Evolutionary conservation across 2,329 filamentous ascomycete species (phyloP).

Genomic region (Neopestalotiopsis sp.): DNA sequence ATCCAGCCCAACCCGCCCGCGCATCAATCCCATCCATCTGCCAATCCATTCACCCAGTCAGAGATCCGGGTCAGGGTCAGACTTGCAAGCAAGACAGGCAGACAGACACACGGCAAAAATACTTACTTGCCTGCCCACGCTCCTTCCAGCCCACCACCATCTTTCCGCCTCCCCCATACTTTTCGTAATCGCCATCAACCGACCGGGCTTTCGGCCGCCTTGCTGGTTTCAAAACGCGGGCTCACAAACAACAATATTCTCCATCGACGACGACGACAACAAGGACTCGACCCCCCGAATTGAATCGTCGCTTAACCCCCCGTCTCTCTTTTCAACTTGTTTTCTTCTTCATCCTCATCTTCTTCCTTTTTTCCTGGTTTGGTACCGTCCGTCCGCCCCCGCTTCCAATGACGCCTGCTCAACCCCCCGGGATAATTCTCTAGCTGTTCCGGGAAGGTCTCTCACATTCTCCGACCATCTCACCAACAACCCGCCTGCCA

Average conservation of each 20-base stretch:
- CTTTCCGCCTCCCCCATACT: not conserved
- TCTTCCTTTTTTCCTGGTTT: not conserved
- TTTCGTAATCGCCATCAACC: not conserved
- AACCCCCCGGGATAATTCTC: slow-evolving; percentile 19
- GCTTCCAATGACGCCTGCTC: slow-evolving; percentile 11
- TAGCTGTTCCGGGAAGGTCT: slow-evolving; percentile 21
- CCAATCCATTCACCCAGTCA: not conserved
- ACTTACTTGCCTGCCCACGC: not conserved
- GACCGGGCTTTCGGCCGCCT: not conserved
- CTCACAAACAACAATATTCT: not conserved
- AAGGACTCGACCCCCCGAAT: not conserved
- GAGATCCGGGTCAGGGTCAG: no score
- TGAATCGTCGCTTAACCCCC: not conserved
- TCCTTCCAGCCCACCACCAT: not conserved
- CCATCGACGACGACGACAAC: not conserved
- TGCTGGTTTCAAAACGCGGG: not conserved
- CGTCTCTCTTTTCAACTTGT: not conserved
- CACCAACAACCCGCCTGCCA: not conserved
- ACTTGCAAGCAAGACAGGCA: no score
- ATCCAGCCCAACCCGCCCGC: not conserved
- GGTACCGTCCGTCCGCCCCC: not conserved
- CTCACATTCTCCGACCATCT: not conserved
- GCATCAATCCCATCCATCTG: not conserved
- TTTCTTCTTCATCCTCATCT: not conserved
- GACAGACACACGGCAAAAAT: no score